Evolutionary conservation across 2,329 filamentous ascomycete genomes (phyloP).

Genomic region (Cadophora gregata): DNA sequence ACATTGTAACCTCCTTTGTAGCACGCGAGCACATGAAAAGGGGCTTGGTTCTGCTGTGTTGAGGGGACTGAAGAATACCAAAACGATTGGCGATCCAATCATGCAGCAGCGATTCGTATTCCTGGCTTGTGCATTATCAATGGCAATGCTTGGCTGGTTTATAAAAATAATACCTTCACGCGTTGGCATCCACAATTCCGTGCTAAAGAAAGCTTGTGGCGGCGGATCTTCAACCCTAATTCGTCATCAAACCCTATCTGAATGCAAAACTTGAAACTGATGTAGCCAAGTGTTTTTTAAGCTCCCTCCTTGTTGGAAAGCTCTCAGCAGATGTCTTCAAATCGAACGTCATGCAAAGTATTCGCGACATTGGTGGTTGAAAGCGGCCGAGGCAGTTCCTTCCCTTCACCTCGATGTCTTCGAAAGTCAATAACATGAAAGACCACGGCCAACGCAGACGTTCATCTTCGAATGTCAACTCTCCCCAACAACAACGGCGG

Average conservation of each 20-base stretch:
- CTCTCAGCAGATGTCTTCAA: neutral
- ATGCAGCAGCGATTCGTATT: neutral
- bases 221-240: neutral
- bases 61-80: neutral
- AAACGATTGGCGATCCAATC: constrained; percentile 12
- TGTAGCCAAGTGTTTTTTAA: neutral
- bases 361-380: constrained; percentile 1
- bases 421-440: neutral
- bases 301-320: neutral
- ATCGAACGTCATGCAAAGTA: constrained; percentile 4
- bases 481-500: constrained; percentile 17
- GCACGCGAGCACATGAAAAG: constrained; percentile 3
- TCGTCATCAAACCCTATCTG: constrained; percentile 5
- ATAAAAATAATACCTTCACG: constrained; percentile 3
- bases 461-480: constrained; percentile 17
- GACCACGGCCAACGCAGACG: constrained; percentile 20
- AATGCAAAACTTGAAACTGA: neutral
- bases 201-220: neutral
- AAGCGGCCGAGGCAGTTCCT: constrained; percentile 14
- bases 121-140: neutral
- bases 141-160: constrained; percentile 1
- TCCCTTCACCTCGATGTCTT: neutral
- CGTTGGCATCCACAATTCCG: neutral
- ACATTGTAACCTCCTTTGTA: neutral
- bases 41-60: neutral